phyloP scores from a whole-genome alignment of 1,139 yeast species.

The Sugiyamaella grinbergsii region DNA sequence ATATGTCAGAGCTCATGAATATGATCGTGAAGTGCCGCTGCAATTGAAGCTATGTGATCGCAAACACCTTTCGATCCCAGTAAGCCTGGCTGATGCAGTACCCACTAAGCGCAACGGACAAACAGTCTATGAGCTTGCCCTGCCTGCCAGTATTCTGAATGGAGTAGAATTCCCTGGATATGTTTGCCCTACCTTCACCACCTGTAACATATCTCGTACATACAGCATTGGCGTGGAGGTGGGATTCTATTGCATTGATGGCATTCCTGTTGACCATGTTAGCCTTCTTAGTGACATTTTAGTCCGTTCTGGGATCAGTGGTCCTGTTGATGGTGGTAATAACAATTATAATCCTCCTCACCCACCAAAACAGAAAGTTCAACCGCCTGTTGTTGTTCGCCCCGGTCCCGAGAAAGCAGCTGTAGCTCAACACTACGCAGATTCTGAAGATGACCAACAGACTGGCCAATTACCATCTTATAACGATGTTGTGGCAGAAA shows the following conservation, averaged over 20 bases:
- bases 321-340: slow-evolving; percentile 9
- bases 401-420: slow-evolving; percentile 5
- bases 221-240: slow-evolving; percentile 51
- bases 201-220: slow-evolving; percentile 58
- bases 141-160: slow-evolving; percentile 29
- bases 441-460: slow-evolving; percentile 7
- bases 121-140: slow-evolving; percentile 30
- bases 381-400: slow-evolving; percentile 5
- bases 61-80: slow-evolving; percentile 22
- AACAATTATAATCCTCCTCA: slow-evolving; percentile 1
- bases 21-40: slow-evolving; percentile 26
- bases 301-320: slow-evolving; percentile 32
- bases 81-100: slow-evolving; percentile 23
- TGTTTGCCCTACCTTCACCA: slow-evolving; percentile 56
- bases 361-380: too few relatives aligned
- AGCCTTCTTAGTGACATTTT: slow-evolving; percentile 28
- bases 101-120: slow-evolving; percentile 20
- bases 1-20: slow-evolving; percentile 35
- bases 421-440: background rate
- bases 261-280: slow-evolving; percentile 34
- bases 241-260: slow-evolving; percentile 47
- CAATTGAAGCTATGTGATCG: slow-evolving; percentile 28
- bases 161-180: slow-evolving; percentile 53
- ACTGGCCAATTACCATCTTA: slow-evolving; percentile 28
- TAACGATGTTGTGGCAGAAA: slow-evolving; percentile 26